A percentile compares a stretch with the other conserved stretches of the same genome.
Evolutionary conservation across 2,329 filamentous ascomycete genomes (phyloP).

Genomic region (Plectosphaerella sp.): DNA sequence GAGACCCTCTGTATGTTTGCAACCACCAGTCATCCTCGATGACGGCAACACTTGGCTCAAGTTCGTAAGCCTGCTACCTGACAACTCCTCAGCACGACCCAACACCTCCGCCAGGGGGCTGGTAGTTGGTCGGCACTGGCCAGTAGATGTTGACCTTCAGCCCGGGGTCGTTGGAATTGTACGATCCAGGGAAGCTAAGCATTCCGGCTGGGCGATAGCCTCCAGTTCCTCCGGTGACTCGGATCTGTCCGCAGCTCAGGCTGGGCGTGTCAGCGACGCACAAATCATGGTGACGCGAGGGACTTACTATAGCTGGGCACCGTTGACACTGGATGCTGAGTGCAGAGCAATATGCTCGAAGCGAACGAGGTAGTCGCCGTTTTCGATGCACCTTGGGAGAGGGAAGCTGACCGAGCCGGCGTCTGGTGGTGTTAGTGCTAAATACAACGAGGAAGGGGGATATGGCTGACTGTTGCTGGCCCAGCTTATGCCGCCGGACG

Average conservation of each 20-base stretch:
- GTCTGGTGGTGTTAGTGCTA: neutral
- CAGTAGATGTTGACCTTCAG: conserved; percentile 39
- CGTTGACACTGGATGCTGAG: conserved; percentile 30
- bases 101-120: neutral
- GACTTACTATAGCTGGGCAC: conserved; percentile 37
- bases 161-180: conserved; percentile 33
- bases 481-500: conserved; percentile 27
- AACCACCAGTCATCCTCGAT: too few relatives aligned
- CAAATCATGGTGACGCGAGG: neutral
- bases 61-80: neutral
- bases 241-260: conserved; percentile 29
- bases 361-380: conserved; percentile 45
- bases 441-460: too few relatives aligned
- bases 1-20: too few relatives aligned
- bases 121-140: conserved; percentile 21
- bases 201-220: conserved; percentile 30
- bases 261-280: neutral
- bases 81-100: neutral
- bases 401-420: conserved; percentile 24
- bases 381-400: conserved; percentile 37
- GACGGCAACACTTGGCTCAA: too few relatives aligned
- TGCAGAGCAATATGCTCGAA: conserved; percentile 46
- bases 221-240: conserved; percentile 35
- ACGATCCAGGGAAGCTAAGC: conserved; percentile 35
- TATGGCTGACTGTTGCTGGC: conserved; percentile 20